Evolutionary conservation across 1,284 basidiomycete species (phyloP), one percentile per base, ranked within the genome.

Genomic region (Acaromyces ingoldii): DNA sequence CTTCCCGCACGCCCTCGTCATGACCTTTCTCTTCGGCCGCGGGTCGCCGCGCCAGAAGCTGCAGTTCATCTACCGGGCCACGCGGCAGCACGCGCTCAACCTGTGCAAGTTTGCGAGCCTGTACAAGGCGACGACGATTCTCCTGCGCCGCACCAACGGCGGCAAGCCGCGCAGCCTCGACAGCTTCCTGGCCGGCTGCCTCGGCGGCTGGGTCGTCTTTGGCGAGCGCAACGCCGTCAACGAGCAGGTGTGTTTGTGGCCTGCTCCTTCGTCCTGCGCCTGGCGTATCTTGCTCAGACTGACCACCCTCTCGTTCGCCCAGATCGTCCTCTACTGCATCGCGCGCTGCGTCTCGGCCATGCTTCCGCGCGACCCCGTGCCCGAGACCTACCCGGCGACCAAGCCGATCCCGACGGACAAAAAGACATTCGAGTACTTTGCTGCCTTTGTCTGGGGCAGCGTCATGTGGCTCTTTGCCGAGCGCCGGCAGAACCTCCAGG

Each of bases 1-100:
- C 40, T 95, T 95, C 74, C 95, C 95, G n/a, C 95, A 99, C 82
- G 93, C 95, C 2, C 80, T 99, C 24, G 87, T 98, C 52, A 98
- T 98, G 93, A 87, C 91, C n/a, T 83, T 96, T 57, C 80, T 98
- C 25, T 98, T 98, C 72, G 74, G 76, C 6, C 54, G 70, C 1
- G 66, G 67, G 11, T 61, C 63, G 24, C 57, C 60, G 9, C 50
- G 80, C 65, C 76, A 83, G 11, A 84, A 89, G 37, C 67, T 84
- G 33, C 78, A 78, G 48, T 80, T 82, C 53, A 89, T 98, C 63
- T 86, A 85, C 74, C 83, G 82, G 21, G 88, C 92, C n/a, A 97
- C 95, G 2, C 87, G 84, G 67, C 85, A 87, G 57, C 91, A 93
- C 77, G 85, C 89, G 3, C 67, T 87, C 53, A 92, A 92, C 74